Evolutionary conservation across 2,329 filamentous ascomycete genomes (phyloP), one percentile per base, ranked within the genome.

Genomic region (Colletotrichum agaves): DNA sequence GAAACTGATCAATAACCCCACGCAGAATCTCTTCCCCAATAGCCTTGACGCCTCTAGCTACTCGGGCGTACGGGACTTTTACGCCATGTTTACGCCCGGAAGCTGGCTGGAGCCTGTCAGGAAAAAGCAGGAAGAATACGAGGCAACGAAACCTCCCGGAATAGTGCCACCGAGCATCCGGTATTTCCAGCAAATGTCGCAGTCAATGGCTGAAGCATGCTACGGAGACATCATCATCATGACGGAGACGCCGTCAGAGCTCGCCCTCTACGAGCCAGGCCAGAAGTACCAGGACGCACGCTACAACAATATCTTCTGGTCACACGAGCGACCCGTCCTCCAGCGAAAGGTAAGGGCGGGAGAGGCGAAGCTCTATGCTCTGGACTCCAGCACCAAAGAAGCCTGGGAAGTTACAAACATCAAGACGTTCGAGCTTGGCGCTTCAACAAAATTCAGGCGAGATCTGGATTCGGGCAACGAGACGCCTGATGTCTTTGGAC

Each of bases 231-330:
- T 59, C 12, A 59, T 59, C 43, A 59, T 49, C 43, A 59, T 59
- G 43, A 59, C 43, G 15, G 56, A 59, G 27, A 59, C 56, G 27
- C 56, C 56, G 41, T 39, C 17, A 5, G 56, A 59, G 43, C 56
- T 59, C 19, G 56, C 43, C n/a, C 56, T 59, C 31, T 59, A 59
- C 17, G 56, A 59, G 41, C 43, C 56, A 21, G 56, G 56, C 17
- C 37, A 49, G 43, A 59, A 59, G 56, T 21, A 49, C 43, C 43
- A 39, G 23, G 43, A 37, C 43, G 19, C 17, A 39, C 27, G 31
- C 4, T 41, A 49, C 27, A 59, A 49, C 56, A 59, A 49, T 27
- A 59, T 59, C n/a, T 39, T 59, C 31, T 59, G 56, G 56, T 59
- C 56, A 39, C 43, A 59, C 56, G 56, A 59, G 31, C 56, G 43